A percentile compares a stretch with the other conserved stretches of the same genome.
Conservation (phyloP, 192 early-diverging fungal genomes). For the Irineochytrium annulatum region DNA sequence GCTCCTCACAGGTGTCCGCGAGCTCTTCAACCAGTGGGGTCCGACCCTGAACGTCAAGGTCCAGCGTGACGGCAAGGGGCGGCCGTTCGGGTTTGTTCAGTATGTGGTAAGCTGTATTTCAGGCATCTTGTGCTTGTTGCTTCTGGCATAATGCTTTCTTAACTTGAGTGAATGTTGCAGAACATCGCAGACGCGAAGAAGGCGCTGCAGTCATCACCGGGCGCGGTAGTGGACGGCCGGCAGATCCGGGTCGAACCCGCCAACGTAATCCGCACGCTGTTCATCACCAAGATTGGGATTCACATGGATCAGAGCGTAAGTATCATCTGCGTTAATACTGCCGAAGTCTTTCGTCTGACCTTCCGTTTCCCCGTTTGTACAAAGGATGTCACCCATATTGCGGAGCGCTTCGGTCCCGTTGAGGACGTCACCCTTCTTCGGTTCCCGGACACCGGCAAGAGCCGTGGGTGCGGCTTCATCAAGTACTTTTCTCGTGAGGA, state of each 20-base stretch:
- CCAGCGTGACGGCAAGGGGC: not conserved
- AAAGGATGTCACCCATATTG: not conserved
- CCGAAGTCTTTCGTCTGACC: no score
- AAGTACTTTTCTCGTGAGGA: slow-evolving; percentile 27
- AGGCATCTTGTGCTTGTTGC: not conserved
- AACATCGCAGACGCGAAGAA: slow-evolving; percentile 18
- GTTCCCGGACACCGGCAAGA: slow-evolving; percentile 10
- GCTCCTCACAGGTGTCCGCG: not conserved
- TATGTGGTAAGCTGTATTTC: not conserved
- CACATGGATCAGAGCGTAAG: not conserved
- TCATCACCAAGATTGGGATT: not conserved
- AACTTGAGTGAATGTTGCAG: not conserved
- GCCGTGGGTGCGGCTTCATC: slow-evolving; percentile 9
- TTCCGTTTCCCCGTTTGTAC: no score
- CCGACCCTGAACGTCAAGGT: slow-evolving; percentile 1
- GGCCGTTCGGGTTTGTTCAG: slow-evolving; percentile 1
- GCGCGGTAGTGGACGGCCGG: not conserved
- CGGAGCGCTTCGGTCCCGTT: slow-evolving; percentile 14
- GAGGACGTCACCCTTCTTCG: slow-evolving; percentile 15
- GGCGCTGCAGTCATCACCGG: slow-evolving; percentile 7
- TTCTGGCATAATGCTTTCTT: not conserved
- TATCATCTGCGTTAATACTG: no score
- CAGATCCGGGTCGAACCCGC: slow-evolving; percentile 16
- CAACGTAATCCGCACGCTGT: slow-evolving; percentile 19
- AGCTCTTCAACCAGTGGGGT: not conserved